phyloP scores from a whole-genome alignment of 2,329 filamentous ascomycete species.

The Sporothrix humicola region DNA sequence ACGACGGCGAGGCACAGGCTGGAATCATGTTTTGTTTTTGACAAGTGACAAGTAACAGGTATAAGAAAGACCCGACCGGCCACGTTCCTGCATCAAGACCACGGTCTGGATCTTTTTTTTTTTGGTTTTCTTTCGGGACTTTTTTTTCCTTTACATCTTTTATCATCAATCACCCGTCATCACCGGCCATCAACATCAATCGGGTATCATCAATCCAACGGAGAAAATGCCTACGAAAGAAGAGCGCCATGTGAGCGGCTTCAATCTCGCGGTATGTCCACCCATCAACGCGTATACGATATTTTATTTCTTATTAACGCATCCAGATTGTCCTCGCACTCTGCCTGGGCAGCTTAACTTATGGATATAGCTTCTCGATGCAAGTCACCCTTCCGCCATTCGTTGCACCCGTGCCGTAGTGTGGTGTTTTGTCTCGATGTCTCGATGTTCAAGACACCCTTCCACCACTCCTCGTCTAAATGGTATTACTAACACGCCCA shows the following conservation, averaged over 20 bases:
- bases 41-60: not conserved
- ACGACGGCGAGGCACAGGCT: not conserved
- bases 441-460: too few relatives aligned
- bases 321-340: constrained; percentile 18
- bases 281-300: not conserved
- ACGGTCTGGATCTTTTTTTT: constrained; percentile 8
- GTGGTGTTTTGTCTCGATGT: too few relatives aligned
- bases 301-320: not conserved
- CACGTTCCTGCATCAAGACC: not conserved
- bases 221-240: too few relatives aligned
- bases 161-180: too few relatives aligned
- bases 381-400: too few relatives aligned
- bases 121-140: not conserved
- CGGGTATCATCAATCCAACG: too few relatives aligned
- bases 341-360: constrained; percentile 14
- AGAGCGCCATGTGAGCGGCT: constrained; percentile 25
- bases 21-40: not conserved
- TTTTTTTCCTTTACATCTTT: too few relatives aligned
- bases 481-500: too few relatives aligned
- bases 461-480: too few relatives aligned
- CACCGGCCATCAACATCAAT: too few relatives aligned
- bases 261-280: constrained; percentile 16
- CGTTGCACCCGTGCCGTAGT: too few relatives aligned
- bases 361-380: constrained; percentile 22
- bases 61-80: not conserved